Percentiles rank a stretch among this genome's conserved stretches.
Evolutionary conservation across 768 basidiomycete species (phyloP).

Genomic region (Lactifluus volemus): DNA sequence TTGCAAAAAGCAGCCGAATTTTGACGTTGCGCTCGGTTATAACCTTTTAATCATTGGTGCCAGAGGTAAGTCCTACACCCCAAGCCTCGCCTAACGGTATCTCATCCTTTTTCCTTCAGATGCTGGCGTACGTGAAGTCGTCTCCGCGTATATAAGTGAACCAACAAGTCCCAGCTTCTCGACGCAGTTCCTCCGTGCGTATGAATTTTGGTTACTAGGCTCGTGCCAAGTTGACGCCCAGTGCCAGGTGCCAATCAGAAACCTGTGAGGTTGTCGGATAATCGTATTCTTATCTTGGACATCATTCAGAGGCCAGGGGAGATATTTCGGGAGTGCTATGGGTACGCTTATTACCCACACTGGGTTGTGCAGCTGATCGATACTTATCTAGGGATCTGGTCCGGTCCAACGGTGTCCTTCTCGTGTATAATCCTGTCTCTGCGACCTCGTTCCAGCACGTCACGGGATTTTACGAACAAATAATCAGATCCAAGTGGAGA

Average conservation of each 20-base stretch:
- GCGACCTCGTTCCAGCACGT: conserved; percentile 3
- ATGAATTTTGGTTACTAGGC: not conserved
- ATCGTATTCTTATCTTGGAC: conserved; percentile 7
- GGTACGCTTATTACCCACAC: not conserved
- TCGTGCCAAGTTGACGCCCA: not conserved
- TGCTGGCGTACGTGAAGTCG: not conserved
- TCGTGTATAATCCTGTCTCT: conserved; percentile 4
- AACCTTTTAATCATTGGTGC: conserved; percentile 5
- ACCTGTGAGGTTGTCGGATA: not conserved
- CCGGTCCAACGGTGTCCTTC: conserved; percentile 7
- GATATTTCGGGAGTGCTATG: conserved; percentile 12
- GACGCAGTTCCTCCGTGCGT: conserved; percentile 5
- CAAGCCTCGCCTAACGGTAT: not conserved
- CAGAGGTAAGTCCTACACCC: not conserved
- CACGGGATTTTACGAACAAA: conserved; percentile 3
- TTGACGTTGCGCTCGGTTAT: conserved; percentile 4
- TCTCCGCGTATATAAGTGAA: conserved; percentile 4
- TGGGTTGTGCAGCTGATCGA: not conserved
- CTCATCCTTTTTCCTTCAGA: not conserved
- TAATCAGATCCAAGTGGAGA: conserved; percentile 9
- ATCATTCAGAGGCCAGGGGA: conserved; percentile 6
- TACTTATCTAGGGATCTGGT: conserved; percentile 5
- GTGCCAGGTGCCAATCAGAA: conserved; percentile 13
- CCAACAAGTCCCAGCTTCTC: not conserved
- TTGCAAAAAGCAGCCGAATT: not conserved